Base-by-base conservation (phyloP, 129 eudicot genomes). In the Smallanthus sonchifolius region DNA sequence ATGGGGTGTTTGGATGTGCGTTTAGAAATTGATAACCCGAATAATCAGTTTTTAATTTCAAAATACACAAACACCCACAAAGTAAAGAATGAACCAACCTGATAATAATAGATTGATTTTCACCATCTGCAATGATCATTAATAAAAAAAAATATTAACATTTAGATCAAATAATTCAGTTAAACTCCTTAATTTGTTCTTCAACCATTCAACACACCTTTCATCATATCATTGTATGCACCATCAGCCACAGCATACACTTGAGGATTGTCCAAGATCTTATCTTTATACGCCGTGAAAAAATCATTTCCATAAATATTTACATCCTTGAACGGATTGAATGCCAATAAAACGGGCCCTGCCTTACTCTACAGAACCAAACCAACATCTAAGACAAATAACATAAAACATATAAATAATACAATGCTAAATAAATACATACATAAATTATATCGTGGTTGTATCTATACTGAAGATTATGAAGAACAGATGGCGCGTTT, bases 401-500 rank as follows among this genome's bases (percentile, higher is more conserved):
- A 11, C 10, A 30, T 6, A 74, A 64, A 19, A 42, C n/a, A 0
- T 48, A 49, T 24, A 24, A 24, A 24, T 24, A 24, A 10, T 63
- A 71, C 14, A 49, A 48, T 20, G 9, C 9, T 44, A 39, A 49
- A 4, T 24, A 20, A n/a, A 13, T 60, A 54, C 98, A 57, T 84
- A 93, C 98, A 85, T 93, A 93, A 67, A 84, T 80, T 78, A 72
- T 76, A 84, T 90, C 92, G 43, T 73, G 86, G 5, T 83, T 70
- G 52, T 75, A 90, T 83, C 97, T 84, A 73, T 77, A 34, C 30
- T 84, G 84, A 64, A 93, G 92, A 71, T 88, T 93, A 76, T 86
- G 86, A 87, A 93, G 89, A 75, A 93, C 89, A 2, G 98, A 88
- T 59, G 98, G 98, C 80, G 90, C 96, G 20, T 93, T 93, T 81